Evolutionary conservation across 768 basidiomycete genomes (phyloP), one percentile per base, ranked within the genome.

Genomic region (Tylopilus sp.): DNA sequence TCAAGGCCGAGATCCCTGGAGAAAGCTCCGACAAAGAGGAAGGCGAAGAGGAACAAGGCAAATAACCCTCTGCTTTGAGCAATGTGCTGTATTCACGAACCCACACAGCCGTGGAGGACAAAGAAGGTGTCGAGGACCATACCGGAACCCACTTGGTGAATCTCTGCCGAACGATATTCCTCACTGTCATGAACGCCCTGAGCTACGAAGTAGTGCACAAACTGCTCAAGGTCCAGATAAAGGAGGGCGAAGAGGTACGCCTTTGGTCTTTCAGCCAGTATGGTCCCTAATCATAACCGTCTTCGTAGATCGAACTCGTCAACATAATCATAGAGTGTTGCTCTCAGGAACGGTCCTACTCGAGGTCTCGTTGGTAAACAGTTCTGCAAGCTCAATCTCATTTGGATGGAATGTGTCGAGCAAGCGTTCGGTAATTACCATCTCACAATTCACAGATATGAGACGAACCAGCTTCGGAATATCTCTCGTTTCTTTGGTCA

Each of bases 261-360:
- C 44, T 13, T 2, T 23, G 10, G 1, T 33, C 17, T 30, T 44
- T 9, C 6, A 23, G n/a, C 42, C n/a, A 4, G 28, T 31, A 20
- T 40, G 8, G 2, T 30, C 20, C 18, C 18, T 47, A n/a, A 38
- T 40, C 12, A 12, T 22, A 40, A 18, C 9, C 22, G 42, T 4
- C 50, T 15, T 21, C 31, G n/a, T 62, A 97, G 92, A 88, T 92
- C 60, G 95, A 98, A 68, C 72, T 99, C 51, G 83, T 91, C 68
- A 98, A 98, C 77, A 99, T 99, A 97, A 82, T 99, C 56, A 90
- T 99, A 69, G 95, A 98, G 64, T 99, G 97, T 88, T 98, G 97
- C 69, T 98, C 97, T 2, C 97, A 99, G 75, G 97, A 98, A 69
- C 88, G 97, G 13, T 94, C 95, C 1, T 99, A 98, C 69, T 92